These are phyloP conservation scores for Alloascoidea hylecoeti DNA, from an alignment of 805 yeast species.

Conservation along the genomic window DNA sequence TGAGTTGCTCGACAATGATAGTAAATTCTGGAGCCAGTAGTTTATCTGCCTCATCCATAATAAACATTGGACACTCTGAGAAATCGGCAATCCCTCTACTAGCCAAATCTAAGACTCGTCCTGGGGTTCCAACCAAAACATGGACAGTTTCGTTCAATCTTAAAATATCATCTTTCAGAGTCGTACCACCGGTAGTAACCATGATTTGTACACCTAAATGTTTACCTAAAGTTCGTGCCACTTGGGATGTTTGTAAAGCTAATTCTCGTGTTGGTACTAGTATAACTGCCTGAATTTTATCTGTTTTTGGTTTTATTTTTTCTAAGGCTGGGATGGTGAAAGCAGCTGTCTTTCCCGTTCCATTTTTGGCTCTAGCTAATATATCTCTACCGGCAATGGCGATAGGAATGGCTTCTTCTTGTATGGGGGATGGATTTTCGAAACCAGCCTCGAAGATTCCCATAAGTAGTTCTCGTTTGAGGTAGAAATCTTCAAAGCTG, in stretches of 20 bases:
- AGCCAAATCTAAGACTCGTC: constrained; percentile 91
- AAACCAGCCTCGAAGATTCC: constrained; percentile 98
- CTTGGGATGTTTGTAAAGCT: constrained; percentile 95
- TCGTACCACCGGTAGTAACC: constrained; percentile 98
- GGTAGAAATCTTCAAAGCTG: constrained; percentile 80
- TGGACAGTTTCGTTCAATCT: constrained; percentile 91
- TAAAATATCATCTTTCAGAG: constrained; percentile 83
- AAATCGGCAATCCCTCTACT: constrained; percentile 79
- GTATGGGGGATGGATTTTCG: constrained; percentile 96
- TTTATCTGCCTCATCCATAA: constrained; percentile 99
- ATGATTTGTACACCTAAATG: constrained; percentile 86
- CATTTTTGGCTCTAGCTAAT: constrained; percentile 94
- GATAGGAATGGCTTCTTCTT: constrained; percentile 93
- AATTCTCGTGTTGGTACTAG: constrained; percentile 96
- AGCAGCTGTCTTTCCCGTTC: constrained; percentile 98
- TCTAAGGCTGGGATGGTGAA: constrained; percentile 90
- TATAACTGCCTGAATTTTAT: constrained; percentile 82
- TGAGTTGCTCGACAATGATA: constrained; percentile 73
- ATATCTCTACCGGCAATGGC: constrained; percentile 93
- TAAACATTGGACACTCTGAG: constrained; percentile 72
- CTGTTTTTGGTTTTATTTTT: constrained; percentile 68
- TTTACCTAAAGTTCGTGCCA: constrained; percentile 88
- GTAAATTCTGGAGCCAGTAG: constrained; percentile 87
- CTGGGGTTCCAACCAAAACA: constrained; percentile 93
- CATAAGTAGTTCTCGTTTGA: constrained; percentile 90